phyloP scores from a whole-genome alignment of 352 stramenopile species.

The Globisporangium okanoganense region DNA sequence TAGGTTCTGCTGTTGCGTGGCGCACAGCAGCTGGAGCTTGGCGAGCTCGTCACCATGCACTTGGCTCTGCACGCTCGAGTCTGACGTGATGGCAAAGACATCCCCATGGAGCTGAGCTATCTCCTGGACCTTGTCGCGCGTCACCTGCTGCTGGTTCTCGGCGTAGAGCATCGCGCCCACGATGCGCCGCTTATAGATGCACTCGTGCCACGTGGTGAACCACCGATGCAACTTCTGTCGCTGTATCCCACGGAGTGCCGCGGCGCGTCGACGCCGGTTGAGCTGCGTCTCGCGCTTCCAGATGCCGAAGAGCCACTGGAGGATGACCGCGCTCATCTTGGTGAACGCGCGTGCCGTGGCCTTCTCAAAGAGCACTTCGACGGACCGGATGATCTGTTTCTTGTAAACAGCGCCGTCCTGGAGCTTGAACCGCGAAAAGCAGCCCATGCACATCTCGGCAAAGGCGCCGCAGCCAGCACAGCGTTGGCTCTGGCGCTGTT shows the following conservation, averaged over 20 bases:
- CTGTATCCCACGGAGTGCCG: conserved; percentile 18
- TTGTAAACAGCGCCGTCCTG: conserved; percentile 66
- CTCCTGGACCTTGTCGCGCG: conserved; percentile 32
- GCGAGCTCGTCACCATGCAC: conserved; percentile 38
- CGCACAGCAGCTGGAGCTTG: conserved; percentile 31
- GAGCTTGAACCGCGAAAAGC: conserved; percentile 60
- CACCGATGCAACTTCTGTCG: conserved; percentile 31
- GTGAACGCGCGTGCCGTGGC: conserved; percentile 54
- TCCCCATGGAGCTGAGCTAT: conserved; percentile 60
- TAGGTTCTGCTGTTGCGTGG: conserved; percentile 25
- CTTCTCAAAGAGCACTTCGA: conserved; percentile 62
- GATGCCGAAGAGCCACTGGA: conserved; percentile 59
- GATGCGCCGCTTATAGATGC: conserved; percentile 54
- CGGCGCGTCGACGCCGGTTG: conserved; percentile 21
- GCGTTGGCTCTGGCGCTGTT: conserved; percentile 22
- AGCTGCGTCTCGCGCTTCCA: conserved; percentile 42
- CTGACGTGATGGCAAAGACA: conserved; percentile 38
- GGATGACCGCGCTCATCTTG: conserved; percentile 48
- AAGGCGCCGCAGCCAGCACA: conserved; percentile 58
- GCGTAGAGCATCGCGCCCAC: conserved; percentile 76
- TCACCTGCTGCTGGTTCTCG: conserved; percentile 47
- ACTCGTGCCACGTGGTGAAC: conserved; percentile 48
- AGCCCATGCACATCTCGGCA: conserved; percentile 68
- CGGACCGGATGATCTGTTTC: conserved; percentile 47
- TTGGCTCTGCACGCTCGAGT: conserved; percentile 28